These are phyloP conservation scores for Oryza coarctata DNA, from an alignment of 176 grass and related monocot genomes.

Conservation along the genomic window DNA sequence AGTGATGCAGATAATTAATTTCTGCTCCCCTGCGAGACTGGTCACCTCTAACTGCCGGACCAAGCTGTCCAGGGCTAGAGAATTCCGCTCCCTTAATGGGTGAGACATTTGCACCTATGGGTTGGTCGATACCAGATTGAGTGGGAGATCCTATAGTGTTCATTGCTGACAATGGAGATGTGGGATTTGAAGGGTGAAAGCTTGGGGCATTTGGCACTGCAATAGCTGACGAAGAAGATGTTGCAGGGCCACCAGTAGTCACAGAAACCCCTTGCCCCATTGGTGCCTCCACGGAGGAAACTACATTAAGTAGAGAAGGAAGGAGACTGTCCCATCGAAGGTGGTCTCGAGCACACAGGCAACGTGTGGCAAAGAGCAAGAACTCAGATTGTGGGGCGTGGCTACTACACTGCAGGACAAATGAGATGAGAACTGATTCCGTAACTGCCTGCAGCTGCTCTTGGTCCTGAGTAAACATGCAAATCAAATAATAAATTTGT, in stretches of 20 bases:
- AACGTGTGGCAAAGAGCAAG: conserved; percentile 82
- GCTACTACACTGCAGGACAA: conserved; percentile 76
- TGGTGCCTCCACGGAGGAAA: conserved; percentile 61
- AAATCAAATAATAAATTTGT: conserved; percentile 29
- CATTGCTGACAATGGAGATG: conserved; percentile 74
- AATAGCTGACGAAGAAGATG: conserved; percentile 52
- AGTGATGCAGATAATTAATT: conserved; percentile 70
- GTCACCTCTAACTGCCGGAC: conserved; percentile 38
- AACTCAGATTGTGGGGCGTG: conserved; percentile 92
- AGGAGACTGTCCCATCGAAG: conserved; percentile 89
- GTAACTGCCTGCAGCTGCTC: conserved; percentile 84
- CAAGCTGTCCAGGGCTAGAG: conserved; percentile 49
- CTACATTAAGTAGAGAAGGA: conserved; percentile 71
- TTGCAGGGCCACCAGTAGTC: conserved; percentile 29
- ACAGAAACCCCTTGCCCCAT: conserved; percentile 45
- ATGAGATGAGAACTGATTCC: conserved; percentile 84
- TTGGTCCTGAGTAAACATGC: conserved; percentile 59
- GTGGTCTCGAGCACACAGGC: conserved; percentile 70
- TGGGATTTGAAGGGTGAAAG: conserved; percentile 74
- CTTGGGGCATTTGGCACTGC: conserved; percentile 46
- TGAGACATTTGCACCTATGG: conserved; percentile 65
- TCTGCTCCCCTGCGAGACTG: conserved; percentile 47
- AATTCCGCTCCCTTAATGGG: conserved; percentile 71
- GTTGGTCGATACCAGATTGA: conserved; percentile 83
- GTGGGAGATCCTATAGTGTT: conserved; percentile 85